These are phyloP conservation scores for Ichthyophthirius multifiliis DNA, from an alignment of 169 alveolate genomes.

Conservation along the genomic window DNA sequence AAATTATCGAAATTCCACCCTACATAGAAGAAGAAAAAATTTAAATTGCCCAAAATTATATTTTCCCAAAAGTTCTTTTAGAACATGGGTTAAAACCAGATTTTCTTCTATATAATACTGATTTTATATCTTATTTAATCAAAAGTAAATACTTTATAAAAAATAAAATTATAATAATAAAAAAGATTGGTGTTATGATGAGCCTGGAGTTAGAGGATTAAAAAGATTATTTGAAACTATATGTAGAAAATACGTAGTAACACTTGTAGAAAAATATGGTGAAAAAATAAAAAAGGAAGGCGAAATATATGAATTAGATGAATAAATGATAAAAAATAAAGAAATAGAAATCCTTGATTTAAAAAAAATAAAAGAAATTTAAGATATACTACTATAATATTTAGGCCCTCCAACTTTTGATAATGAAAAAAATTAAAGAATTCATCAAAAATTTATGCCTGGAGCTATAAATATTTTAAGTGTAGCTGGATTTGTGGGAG, in stretches of 20 bases:
- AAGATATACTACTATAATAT: not conserved
- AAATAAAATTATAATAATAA: too few species aligned
- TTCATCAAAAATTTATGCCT: not conserved
- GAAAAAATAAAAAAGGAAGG: not conserved
- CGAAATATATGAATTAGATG: not conserved
- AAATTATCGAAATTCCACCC: constrained; percentile 56
- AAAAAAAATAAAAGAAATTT: not conserved
- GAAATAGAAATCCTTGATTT: not conserved
- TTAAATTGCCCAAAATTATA: constrained; percentile 42
- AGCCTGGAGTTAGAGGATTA: constrained; percentile 67
- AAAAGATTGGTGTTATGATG: constrained; percentile 51
- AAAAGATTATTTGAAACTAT: constrained; percentile 58
- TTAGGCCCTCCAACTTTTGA: constrained; percentile 20
- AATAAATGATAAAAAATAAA: constrained; percentile 16
- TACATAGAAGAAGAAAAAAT: constrained; percentile 62
- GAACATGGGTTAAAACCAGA: constrained; percentile 40
- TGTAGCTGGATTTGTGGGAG: constrained; percentile 26
- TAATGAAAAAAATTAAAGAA: not conserved
- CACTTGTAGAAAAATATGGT: not conserved
- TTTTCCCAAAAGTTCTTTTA: constrained; percentile 36
- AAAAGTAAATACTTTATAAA: not conserved
- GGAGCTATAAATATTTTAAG: constrained; percentile 9
- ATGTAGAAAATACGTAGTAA: constrained; percentile 56
- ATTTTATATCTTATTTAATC: not conserved
- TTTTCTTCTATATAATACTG: not conserved